These are phyloP conservation scores for Pseudofabraea citricarpa DNA, from an alignment of 2,329 filamentous ascomycete species.

Conservation along the genomic window DNA sequence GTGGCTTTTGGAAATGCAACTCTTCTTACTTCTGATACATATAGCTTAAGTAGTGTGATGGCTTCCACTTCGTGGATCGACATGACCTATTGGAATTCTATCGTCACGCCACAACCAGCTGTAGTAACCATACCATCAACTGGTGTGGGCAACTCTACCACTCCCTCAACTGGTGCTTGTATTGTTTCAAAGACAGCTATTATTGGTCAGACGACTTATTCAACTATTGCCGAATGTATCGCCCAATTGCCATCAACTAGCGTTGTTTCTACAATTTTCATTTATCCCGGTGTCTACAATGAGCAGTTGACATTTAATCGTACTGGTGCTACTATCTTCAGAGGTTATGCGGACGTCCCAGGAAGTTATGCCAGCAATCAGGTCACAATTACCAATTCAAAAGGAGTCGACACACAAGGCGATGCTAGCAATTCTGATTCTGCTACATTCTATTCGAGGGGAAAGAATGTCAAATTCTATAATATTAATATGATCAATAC, in stretches of 20 bases:
- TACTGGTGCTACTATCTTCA: constrained; percentile 33
- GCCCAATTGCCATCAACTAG: constrained; percentile 31
- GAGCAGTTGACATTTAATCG: constrained; percentile 48
- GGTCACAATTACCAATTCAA: constrained; percentile 7
- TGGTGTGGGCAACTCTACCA: neutral
- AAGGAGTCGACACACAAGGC: constrained; percentile 1
- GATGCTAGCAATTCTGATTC: constrained; percentile 6
- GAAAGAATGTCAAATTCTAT: constrained; percentile 43
- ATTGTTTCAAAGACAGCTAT: constrained; percentile 32
- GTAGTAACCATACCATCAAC: neutral
- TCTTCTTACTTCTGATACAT: constrained; percentile 30
- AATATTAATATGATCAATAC: constrained; percentile 50
- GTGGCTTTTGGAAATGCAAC: constrained; percentile 30
- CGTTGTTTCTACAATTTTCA: constrained; percentile 42
- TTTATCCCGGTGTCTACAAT: constrained; percentile 47
- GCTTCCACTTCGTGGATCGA: constrained; percentile 38
- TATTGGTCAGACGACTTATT: constrained; percentile 28
- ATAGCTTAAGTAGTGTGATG: constrained; percentile 32
- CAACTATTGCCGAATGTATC: constrained; percentile 32
- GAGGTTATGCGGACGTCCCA: constrained; percentile 31
- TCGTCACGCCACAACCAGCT: constrained; percentile 27
- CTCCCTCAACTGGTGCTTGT: constrained; percentile 28
- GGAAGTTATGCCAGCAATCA: constrained; percentile 15
- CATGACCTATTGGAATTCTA: constrained; percentile 32
- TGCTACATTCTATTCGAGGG: constrained; percentile 30